Conservation (phyloP, 139 green algal species). For the Spirogloea muscicola region DNA sequence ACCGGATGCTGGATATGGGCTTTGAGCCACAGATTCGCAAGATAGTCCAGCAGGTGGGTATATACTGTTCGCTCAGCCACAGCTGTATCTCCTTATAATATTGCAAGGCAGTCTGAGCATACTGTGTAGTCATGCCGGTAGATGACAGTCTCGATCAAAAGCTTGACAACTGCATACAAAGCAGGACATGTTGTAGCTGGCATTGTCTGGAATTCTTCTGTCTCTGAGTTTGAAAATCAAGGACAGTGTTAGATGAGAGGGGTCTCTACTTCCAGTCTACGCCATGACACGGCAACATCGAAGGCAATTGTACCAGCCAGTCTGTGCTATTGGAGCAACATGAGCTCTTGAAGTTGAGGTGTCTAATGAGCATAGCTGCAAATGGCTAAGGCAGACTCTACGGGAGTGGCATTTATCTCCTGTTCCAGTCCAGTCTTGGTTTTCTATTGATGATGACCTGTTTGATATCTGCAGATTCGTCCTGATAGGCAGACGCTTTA, state of each 20-base stretch:
- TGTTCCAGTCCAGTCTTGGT: neutral
- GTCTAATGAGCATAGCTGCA: neutral
- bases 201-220: neutral
- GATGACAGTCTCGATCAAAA: neutral
- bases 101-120: too few species aligned
- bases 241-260: neutral
- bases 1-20: slow-evolving; percentile 98
- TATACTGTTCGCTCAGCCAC: neutral
- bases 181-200: neutral
- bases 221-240: neutral
- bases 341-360: neutral
- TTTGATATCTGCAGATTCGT: slow-evolving; percentile 37
- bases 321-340: neutral
- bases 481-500: slow-evolving; percentile 54
- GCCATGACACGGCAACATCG: too few species aligned
- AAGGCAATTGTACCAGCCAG: neutral
- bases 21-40: slow-evolving; percentile 92
- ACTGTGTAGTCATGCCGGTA: neutral
- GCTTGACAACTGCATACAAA: neutral
- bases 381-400: too few species aligned
- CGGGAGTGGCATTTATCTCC: neutral
- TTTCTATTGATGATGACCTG: neutral
- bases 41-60: slow-evolving; percentile 41
- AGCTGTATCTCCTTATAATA: too few species aligned
- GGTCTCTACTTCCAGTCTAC: too few species aligned